A percentile compares a stretch with the other conserved stretches of the same genome.
Conservation (phyloP, 2,329 filamentous ascomycete genomes). For the Penicillium janthinellum region DNA sequence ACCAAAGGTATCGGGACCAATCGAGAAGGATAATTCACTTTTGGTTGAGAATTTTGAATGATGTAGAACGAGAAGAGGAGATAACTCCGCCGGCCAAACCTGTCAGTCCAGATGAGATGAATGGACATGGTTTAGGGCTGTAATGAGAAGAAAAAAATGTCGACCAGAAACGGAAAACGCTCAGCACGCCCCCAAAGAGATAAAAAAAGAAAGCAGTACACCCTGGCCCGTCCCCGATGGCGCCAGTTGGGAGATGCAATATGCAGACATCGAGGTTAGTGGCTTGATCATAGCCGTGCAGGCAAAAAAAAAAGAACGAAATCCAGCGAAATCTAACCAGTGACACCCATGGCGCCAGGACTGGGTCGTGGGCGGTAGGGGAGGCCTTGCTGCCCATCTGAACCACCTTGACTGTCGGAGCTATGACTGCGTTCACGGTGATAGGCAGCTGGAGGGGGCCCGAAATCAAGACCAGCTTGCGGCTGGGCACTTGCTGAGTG, state of each 20-base stretch:
- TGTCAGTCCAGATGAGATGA: constrained; percentile 26
- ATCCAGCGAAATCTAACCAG: constrained; percentile 29
- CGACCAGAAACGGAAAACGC: constrained; percentile 30
- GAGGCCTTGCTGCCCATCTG: constrained; percentile 38
- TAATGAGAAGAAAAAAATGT: neutral
- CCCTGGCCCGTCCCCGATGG: constrained; percentile 17
- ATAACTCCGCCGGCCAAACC: constrained; percentile 36
- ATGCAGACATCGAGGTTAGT: constrained; percentile 18
- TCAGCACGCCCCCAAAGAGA: constrained; percentile 30
- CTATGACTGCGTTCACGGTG: constrained; percentile 41
- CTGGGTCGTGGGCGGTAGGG: constrained; percentile 42
- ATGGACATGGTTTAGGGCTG: neutral
- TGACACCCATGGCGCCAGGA: constrained; percentile 44
- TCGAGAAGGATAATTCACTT: constrained; percentile 20
- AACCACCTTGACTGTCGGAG: constrained; percentile 35
- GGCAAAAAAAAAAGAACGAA: constrained; percentile 17
- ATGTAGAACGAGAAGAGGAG: constrained; percentile 21
- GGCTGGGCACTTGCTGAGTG: constrained; percentile 33
- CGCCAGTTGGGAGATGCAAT: constrained; percentile 24
- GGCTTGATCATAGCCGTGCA: constrained; percentile 24
- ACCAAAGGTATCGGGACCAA: constrained; percentile 22
- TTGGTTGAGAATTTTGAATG: constrained; percentile 26
- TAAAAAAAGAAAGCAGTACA: constrained; percentile 21
- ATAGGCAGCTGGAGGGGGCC: constrained; percentile 28
- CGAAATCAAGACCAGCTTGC: constrained; percentile 30